These are phyloP conservation scores for Cyberlindnera mrakii DNA, from an alignment of 805 yeast species.

Conservation along the genomic window DNA sequence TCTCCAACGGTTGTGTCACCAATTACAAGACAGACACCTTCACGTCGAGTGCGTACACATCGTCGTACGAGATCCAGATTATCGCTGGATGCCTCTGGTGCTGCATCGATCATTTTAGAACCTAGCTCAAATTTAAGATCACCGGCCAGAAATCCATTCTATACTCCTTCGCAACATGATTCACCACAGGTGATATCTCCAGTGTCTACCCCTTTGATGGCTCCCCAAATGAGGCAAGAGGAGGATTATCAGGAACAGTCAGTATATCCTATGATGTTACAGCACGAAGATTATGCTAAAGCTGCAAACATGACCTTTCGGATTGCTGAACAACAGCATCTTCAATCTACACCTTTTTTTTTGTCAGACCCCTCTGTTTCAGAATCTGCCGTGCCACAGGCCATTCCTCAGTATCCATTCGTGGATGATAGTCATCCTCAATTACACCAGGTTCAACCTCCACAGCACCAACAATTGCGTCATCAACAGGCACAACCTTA, in stretches of 20 bases:
- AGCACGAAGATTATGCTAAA: constrained; percentile 3
- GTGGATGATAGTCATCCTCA: not conserved
- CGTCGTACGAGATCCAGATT: constrained; percentile 35
- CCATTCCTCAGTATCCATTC: not conserved
- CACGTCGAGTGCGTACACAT: constrained; percentile 23
- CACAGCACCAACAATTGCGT: not conserved
- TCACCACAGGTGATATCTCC: constrained; percentile 23
- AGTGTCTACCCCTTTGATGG: constrained; percentile 15
- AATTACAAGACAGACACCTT: constrained; percentile 9
- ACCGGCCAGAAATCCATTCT: constrained; percentile 41
- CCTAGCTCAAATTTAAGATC: constrained; percentile 25
- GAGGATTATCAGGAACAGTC: not conserved
- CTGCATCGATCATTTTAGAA: constrained; percentile 16
- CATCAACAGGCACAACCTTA: not conserved
- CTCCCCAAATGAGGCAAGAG: constrained; percentile 8
- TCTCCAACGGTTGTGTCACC: constrained; percentile 1
- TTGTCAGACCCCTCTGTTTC: not conserved
- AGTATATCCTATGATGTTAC: constrained; percentile 1
- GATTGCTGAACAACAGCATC: not conserved
- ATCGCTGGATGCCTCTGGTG: constrained; percentile 31
- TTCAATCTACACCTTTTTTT: not conserved
- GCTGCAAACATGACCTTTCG: constrained; percentile 1
- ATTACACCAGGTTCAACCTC: not conserved
- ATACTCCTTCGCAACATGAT: constrained; percentile 32
- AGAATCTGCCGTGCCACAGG: constrained; percentile 1